A percentile compares a stretch with the other conserved stretches of the same genome.
These are phyloP conservation scores for Ophiorrhiza pumila DNA, from an alignment of 257 asterid species.

Conservation along the genomic window DNA sequence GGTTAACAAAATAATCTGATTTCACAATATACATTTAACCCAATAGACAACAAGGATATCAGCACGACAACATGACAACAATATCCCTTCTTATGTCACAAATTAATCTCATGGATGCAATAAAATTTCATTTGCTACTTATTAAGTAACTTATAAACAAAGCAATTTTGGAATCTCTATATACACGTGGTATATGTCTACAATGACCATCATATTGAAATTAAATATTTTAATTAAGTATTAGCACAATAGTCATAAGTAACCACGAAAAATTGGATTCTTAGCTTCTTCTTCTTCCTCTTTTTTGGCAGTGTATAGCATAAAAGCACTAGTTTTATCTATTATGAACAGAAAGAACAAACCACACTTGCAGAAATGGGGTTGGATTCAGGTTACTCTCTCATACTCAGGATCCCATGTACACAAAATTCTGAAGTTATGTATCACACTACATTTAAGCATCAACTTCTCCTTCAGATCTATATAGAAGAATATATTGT, in stretches of 20 bases:
- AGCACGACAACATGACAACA: no score
- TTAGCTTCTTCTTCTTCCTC: neutral
- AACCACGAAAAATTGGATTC: neutral
- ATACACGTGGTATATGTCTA: no score
- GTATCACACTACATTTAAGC: neutral
- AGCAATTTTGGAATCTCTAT: no score
- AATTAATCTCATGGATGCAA: no score
- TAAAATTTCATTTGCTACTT: no score
- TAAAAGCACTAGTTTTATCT: neutral
- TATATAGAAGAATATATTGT: neutral
- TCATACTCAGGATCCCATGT: neutral
- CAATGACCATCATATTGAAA: no score
- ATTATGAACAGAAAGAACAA: neutral
- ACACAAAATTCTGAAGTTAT: neutral
- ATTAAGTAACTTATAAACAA: no score
- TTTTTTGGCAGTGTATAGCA: neutral
- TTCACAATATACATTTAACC: neutral
- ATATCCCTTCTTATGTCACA: no score
- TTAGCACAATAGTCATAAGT: no score
- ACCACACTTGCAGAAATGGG: neutral
- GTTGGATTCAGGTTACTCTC: neutral
- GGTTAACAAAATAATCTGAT: neutral
- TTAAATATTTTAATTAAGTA: no score
- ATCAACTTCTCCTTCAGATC: neutral
- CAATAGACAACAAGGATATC: neutral